phyloP scores from a whole-genome alignment of 2,329 filamentous ascomycete genomes.

The Emergomyces pasteurianus region DNA sequence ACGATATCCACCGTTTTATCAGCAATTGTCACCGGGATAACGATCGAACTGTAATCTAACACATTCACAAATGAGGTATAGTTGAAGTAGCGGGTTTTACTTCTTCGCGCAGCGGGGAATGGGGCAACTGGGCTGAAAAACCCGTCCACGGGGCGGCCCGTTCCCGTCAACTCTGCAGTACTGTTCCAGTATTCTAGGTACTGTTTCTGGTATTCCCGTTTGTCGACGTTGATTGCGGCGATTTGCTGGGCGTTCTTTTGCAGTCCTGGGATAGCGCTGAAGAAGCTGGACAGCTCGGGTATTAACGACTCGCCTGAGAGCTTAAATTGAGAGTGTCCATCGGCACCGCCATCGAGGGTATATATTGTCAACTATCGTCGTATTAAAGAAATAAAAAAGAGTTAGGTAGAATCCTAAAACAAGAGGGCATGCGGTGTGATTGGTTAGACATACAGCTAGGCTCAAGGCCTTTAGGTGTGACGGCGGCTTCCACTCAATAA shows the following conservation, averaged over 20 bases:
- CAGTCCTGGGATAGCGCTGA: constrained; percentile 20
- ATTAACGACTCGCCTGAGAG: constrained; percentile 45
- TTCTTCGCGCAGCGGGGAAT: constrained; percentile 30
- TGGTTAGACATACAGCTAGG: constrained; percentile 27
- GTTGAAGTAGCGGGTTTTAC: constrained; percentile 35
- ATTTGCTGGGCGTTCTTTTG: constrained; percentile 33
- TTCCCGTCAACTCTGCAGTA: constrained; percentile 38
- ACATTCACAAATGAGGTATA: constrained; percentile 41
- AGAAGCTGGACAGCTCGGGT: constrained; percentile 28
- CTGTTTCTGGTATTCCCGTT: constrained; percentile 43
- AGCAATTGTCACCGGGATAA: constrained; percentile 44
- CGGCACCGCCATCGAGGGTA: constrained; percentile 37
- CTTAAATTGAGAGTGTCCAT: constrained; percentile 39
- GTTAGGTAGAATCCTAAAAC: neutral
- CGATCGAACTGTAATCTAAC: constrained; percentile 44
- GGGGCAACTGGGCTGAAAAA: constrained; percentile 33
- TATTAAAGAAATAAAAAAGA: neutral
- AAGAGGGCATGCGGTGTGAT: neutral
- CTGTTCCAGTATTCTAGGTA: constrained; percentile 56
- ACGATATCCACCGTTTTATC: constrained; percentile 40
- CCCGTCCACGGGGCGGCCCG: constrained; percentile 42
- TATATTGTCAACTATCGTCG: constrained; percentile 14
- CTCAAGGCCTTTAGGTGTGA: constrained; percentile 31
- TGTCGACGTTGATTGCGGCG: constrained; percentile 39
- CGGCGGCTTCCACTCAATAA: constrained; percentile 49